Percentiles rank a stretch among this genome's conserved stretches.
Conservation (phyloP, 2,329 filamentous ascomycete genomes). For the Cladophialophora chaetospira region DNA sequence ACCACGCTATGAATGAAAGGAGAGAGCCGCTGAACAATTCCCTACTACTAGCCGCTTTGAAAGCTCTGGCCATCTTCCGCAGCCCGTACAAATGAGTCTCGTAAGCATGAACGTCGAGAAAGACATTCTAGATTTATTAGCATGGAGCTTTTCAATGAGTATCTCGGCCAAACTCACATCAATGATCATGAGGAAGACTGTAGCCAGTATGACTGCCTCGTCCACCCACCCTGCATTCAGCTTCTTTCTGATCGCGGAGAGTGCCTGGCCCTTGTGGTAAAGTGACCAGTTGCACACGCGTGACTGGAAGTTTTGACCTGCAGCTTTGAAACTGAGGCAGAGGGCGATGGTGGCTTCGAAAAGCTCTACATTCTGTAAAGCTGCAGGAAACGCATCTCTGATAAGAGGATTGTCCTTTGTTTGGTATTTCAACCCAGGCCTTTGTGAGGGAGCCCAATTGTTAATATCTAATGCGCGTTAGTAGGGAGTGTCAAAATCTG, state of each 20-base stretch:
- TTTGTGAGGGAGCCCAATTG: slow-evolving; percentile 23
- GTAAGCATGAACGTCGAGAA: slow-evolving; percentile 23
- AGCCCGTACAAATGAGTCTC: slow-evolving; percentile 22
- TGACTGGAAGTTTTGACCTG: slow-evolving; percentile 15
- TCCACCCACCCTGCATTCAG: slow-evolving; percentile 19
- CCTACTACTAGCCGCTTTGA: neutral
- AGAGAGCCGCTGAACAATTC: slow-evolving; percentile 12
- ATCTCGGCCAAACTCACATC: slow-evolving; percentile 13
- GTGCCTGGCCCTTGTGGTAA: slow-evolving; percentile 23
- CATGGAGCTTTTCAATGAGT: neutral
- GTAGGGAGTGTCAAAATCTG: neutral
- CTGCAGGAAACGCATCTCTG: slow-evolving; percentile 20
- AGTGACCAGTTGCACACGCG: slow-evolving; percentile 15
- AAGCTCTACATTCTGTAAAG: slow-evolving; percentile 24
- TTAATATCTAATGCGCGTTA: slow-evolving; percentile 20
- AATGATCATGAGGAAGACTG: slow-evolving; percentile 28
- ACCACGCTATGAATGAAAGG: slow-evolving; percentile 23
- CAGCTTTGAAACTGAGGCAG: slow-evolving; percentile 23
- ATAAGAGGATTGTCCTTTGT: slow-evolving; percentile 27
- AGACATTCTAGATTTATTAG: slow-evolving; percentile 20
- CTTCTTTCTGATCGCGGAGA: slow-evolving; percentile 17
- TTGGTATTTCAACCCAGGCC: slow-evolving; percentile 22
- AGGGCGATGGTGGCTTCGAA: slow-evolving; percentile 25
- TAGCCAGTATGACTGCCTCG: slow-evolving; percentile 25
- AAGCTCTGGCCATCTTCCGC: slow-evolving; percentile 18